Base-by-base conservation (phyloP, 208 protist genomes). In the Strigomonas galati region DNA sequence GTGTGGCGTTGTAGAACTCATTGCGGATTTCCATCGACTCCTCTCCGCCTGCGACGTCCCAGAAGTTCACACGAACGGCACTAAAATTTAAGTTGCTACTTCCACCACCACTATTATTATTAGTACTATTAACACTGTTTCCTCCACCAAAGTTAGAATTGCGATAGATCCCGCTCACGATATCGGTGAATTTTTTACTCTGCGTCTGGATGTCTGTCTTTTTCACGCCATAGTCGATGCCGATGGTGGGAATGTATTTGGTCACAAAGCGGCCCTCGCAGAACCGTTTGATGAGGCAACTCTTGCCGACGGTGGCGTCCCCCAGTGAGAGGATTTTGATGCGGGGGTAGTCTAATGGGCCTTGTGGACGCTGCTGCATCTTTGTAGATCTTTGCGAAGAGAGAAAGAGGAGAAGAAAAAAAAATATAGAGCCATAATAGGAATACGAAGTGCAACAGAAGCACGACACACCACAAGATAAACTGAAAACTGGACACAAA, bases 141-240 rank as follows among this genome's bases (percentile, higher is more conserved):
- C 27, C 12, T 31, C 2, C 21, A 24, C 21, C 23, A 24, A 23
- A 27, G 52, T 23, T 23, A 4, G 26, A 24, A 30, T 59, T 17
- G 9, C 21, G 1, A n/a, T 3, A 21, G 26, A 66, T 17, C 4
- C 67, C 68, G 6, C 40, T 62, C 0, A 40, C 58, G 43, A 57
- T 60, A 7, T 49, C 71, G 43, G 49, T 56, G 63, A 0, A 80
- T 44, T 15, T 46, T 51, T 0, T 30, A n/a, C 44, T 51, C 17
- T 62, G 60, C 14, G 67, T 49, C 46, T 76, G 69, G 23, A 94
- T 62, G 0, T 78, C 69, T 26, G 98, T 70, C 35, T 81, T 72
- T 66, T 98, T 98, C 7, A 99, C 96, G 40, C 97, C 97, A 59
- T 96, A 99, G 79, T 99, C 98, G 57, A 99, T 93, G 69, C 98